phyloP scores from a whole-genome alignment of 495 filamentous ascomycete species.

The Daldinia caldariorum region DNA sequence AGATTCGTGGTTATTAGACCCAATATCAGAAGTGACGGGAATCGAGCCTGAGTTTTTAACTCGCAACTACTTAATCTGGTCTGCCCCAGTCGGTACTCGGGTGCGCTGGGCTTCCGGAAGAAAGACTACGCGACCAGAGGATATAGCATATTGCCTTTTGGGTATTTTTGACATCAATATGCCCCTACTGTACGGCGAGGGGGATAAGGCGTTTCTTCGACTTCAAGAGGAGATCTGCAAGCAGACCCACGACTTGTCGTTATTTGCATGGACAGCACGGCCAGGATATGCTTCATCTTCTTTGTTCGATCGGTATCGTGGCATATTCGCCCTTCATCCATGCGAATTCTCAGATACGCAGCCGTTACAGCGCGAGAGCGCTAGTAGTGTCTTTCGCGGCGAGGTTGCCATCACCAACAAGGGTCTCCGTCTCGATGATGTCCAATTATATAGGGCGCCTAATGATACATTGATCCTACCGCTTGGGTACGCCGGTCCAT shows the following conservation, averaged over 20 bases:
- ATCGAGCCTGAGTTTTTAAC: constrained; percentile 11
- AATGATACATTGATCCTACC: constrained; percentile 9
- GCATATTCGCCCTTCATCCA: constrained; percentile 24
- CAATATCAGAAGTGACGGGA: constrained; percentile 16
- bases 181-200: constrained; percentile 46
- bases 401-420: constrained; percentile 26
- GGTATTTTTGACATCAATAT: constrained; percentile 47
- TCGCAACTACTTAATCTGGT: constrained; percentile 15
- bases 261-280: constrained; percentile 42
- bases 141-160: constrained; percentile 45
- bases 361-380: background rate
- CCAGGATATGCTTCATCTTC: constrained; percentile 5
- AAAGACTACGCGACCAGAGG: constrained; percentile 38
- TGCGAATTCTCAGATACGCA: constrained; percentile 15
- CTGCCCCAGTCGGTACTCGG: constrained; percentile 25
- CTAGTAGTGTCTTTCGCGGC: background rate
- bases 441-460: constrained; percentile 7
- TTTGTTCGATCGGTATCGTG: constrained; percentile 12
- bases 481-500: background rate
- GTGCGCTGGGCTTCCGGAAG: constrained; percentile 42
- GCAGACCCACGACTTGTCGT: constrained; percentile 35
- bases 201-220: constrained; percentile 40
- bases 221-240: constrained; percentile 48
- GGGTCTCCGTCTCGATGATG: constrained; percentile 21
- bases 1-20: constrained; percentile 7